Conservation (phyloP, 1,284 basidiomycete genomes). For the Rugosomyces carneus region DNA sequence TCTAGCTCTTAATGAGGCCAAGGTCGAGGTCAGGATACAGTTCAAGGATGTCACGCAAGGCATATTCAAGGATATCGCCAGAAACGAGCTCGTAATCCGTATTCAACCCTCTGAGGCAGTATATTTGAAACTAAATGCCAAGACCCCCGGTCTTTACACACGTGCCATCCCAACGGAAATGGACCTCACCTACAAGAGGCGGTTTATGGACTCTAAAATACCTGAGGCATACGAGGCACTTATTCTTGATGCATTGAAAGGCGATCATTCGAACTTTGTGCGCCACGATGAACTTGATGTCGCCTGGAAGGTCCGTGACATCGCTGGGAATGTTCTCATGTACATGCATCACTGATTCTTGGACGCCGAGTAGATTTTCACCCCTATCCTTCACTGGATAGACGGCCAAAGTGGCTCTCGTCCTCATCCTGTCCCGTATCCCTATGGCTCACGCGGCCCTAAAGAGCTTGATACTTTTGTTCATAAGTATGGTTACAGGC, state of each 20-base stretch:
- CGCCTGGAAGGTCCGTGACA: slow-evolving; percentile 77
- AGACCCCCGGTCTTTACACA: slow-evolving; percentile 86
- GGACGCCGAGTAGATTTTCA: slow-evolving; percentile 68
- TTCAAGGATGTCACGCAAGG: slow-evolving; percentile 95
- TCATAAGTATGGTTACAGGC: slow-evolving; percentile 71
- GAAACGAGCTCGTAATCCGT: slow-evolving; percentile 93
- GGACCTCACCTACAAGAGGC: slow-evolving; percentile 94
- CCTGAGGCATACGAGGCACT: slow-evolving; percentile 94
- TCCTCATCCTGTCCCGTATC: slow-evolving; percentile 74
- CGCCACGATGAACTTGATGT: slow-evolving; percentile 92
- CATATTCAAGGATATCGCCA: slow-evolving; percentile 91
- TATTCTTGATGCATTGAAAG: slow-evolving; percentile 85
- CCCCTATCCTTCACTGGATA: slow-evolving; percentile 92
- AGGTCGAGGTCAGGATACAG: slow-evolving; percentile 94
- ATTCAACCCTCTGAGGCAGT: slow-evolving; percentile 94
- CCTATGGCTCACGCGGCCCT: slow-evolving; percentile 93
- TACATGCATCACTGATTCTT: slow-evolving; percentile 4
- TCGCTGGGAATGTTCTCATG: not conserved
- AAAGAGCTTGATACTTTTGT: slow-evolving; percentile 77
- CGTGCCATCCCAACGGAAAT: slow-evolving; percentile 91
- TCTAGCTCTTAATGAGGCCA: slow-evolving; percentile 89
- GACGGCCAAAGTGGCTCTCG: slow-evolving; percentile 61
- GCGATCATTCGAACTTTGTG: slow-evolving; percentile 90
- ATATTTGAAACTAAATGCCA: slow-evolving; percentile 93
- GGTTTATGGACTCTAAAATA: slow-evolving; percentile 84